Evolutionary conservation across 305 asterid species (phyloP), one percentile per base, ranked within the genome.

Genomic region (Solanum hybrid): DNA sequence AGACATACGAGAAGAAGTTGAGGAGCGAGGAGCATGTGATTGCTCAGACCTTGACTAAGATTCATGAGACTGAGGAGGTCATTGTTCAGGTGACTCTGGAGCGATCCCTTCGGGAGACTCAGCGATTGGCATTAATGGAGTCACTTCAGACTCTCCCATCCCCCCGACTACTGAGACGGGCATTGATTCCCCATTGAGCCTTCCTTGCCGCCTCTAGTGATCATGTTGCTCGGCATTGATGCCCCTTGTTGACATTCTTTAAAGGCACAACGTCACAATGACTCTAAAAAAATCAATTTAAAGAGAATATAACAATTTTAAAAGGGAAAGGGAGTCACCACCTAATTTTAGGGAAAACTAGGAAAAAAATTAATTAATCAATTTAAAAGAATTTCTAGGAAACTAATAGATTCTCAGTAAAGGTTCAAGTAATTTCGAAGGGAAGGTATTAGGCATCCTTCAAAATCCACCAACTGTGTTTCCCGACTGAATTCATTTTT

Each of bases 151-250:
- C 64, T 51, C 64, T 51, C 64, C n/a, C n/a, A 51, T 51, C 64
- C 64, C 22, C n/a, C 9, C 9, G 64, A 51, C n/a, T 51, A 16
- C 3, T 51, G n/a, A 51, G 22, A 51, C 0, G n/a, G 64, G 9
- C n/a, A 0, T 51, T 51, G 64, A 51, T 51, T 5, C n/a, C 64
- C 3, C 1, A 0, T 51, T 51, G 7, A 0, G n/a, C 64, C 64
- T 51, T 16, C 9, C 64, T 16, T 51, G 9, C 64, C 3, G n/a
- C n/a, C 64, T 51, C 22, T 51, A 51, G 64, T 51, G n/a, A 51
- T 51, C n/a, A 5, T 16, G n/a, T 51, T 16, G 22, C 3, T 3
- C 8, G 0, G 4, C 64, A 51, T 51, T 3, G 8, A 51, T 51
- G 8, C 64, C 64, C 64, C 64, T 51, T 51, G 64, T 51, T 51